Percentiles rank a stretch among this genome's conserved stretches.
These are phyloP conservation scores for Neofusicoccum kwambonambiense DNA, from an alignment of 2,329 filamentous ascomycete genomes.

Conservation along the genomic window DNA sequence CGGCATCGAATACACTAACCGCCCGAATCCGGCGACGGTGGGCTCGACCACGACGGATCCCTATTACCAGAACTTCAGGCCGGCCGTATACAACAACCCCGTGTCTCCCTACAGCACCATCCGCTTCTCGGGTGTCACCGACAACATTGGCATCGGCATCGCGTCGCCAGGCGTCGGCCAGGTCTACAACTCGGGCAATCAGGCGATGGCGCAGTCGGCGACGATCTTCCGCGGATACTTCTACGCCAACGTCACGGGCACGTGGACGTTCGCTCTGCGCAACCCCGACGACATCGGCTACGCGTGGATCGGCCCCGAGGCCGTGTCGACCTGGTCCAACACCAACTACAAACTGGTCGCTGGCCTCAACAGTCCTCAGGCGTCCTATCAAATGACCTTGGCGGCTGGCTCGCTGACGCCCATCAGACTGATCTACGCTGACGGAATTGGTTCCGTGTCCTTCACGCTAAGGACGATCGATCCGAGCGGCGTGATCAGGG, in stretches of 20 bases:
- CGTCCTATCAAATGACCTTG: neutral
- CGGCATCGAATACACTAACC: neutral
- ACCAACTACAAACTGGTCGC: neutral
- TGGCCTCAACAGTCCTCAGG: neutral
- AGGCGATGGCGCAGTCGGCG: neutral
- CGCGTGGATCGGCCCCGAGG: neutral
- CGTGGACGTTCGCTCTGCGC: neutral
- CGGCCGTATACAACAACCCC: conserved; percentile 1
- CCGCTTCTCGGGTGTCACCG: neutral
- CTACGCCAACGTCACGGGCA: neutral
- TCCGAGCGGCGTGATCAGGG: neutral
- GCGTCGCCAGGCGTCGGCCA: neutral
- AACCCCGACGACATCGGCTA: neutral
- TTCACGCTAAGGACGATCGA: neutral
- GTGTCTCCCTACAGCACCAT: neutral
- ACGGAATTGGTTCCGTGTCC: neutral
- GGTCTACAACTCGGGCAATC: neutral
- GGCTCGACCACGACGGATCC: neutral
- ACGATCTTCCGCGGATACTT: neutral
- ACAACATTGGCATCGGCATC: neutral
- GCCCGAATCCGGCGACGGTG: neutral
- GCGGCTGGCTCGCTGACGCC: neutral
- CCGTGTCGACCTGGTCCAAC: neutral
- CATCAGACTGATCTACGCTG: neutral
- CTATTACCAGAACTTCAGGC: neutral